Evolutionary conservation across 2,329 filamentous ascomycete species (phyloP).

Genomic region (Talaromyces islandicus): DNA sequence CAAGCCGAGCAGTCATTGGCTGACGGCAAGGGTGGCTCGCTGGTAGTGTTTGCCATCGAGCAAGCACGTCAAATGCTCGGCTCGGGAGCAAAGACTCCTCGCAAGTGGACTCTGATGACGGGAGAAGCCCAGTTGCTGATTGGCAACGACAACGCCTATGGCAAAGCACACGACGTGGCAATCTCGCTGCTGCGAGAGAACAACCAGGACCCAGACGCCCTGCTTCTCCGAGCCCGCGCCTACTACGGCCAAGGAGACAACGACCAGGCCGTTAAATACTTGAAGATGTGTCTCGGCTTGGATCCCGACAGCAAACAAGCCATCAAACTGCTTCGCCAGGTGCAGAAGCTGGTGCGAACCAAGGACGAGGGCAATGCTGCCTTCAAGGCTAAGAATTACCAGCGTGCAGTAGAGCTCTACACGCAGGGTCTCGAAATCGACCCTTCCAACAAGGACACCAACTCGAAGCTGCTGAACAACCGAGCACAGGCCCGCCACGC

Average conservation of each 20-base stretch:
- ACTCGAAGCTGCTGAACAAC: constrained; percentile 92
- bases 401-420: constrained; percentile 79
- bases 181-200: constrained; percentile 82
- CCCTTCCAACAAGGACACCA: constrained; percentile 81
- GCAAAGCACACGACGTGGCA: constrained; percentile 87
- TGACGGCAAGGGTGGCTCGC: constrained; percentile 73
- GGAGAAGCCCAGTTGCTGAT: constrained; percentile 91
- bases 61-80: constrained; percentile 80
- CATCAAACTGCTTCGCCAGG: constrained; percentile 79
- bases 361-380: constrained; percentile 89
- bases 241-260: constrained; percentile 91
- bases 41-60: constrained; percentile 87
- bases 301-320: constrained; percentile 89
- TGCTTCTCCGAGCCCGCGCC: constrained; percentile 80
- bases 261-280: constrained; percentile 87
- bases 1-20: constrained; percentile 73
- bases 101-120: constrained; percentile 90
- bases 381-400: constrained; percentile 79
- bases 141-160: constrained; percentile 79
- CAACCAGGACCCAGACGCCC: constrained; percentile 84
- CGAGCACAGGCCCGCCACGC: constrained; percentile 73
- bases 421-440: constrained; percentile 77
- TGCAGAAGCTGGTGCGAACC: constrained; percentile 86
- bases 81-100: constrained; percentile 66
- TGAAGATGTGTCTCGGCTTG: constrained; percentile 80